Conservation (phyloP, 495 filamentous ascomycete genomes). For the Xylaria grammica region DNA sequence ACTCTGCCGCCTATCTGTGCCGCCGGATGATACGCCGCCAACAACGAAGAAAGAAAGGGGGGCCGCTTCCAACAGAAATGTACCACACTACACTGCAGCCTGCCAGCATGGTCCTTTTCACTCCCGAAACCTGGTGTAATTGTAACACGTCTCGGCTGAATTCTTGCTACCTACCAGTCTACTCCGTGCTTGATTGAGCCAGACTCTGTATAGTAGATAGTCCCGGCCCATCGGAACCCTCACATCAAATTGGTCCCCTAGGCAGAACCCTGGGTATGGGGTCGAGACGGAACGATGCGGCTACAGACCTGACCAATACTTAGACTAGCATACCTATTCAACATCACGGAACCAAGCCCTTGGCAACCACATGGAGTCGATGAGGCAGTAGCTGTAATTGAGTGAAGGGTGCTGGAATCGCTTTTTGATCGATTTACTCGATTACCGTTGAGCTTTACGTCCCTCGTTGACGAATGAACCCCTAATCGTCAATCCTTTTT, state of each 20-base stretch:
- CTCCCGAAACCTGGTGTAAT: constrained; percentile 10
- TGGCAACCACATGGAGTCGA: too few species aligned
- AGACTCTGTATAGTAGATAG: too few species aligned
- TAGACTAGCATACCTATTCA: too few species aligned
- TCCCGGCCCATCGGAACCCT: constrained; percentile 3
- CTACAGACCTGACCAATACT: neutral
- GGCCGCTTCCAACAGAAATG: neutral
- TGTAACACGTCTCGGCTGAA: constrained; percentile 17
- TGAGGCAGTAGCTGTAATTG: too few species aligned
- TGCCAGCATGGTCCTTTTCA: constrained; percentile 14
- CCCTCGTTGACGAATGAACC: too few species aligned
- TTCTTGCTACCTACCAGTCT: constrained; percentile 2
- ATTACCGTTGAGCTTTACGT: too few species aligned
- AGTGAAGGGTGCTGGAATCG: too few species aligned
- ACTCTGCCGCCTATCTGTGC: neutral
- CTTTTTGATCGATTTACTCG: too few species aligned
- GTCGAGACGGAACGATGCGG: neutral
- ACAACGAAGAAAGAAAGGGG: neutral
- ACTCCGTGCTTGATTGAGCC: neutral
- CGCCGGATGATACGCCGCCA: constrained; percentile 3
- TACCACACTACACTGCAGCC: neutral
- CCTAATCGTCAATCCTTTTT: too few species aligned
- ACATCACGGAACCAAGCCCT: neutral
- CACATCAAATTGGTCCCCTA: neutral
- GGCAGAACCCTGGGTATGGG: neutral